A percentile compares a stretch with the other conserved stretches of the same genome.
Conservation (phyloP, 257 asterid genomes). For the Nicotiana benthamiana region DNA sequence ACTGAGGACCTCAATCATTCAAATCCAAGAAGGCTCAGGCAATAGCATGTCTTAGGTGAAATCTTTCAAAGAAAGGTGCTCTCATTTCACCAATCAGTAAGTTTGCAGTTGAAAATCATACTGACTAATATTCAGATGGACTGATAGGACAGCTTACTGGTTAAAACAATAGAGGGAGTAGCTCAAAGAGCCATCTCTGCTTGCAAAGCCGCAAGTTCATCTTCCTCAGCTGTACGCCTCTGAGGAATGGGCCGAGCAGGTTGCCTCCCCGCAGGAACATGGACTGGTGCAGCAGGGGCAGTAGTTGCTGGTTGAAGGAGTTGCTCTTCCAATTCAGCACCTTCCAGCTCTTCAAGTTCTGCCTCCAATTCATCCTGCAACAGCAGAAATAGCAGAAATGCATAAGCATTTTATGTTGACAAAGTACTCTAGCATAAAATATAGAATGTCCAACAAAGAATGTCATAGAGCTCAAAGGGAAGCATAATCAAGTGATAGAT, state of each 20-base stretch:
- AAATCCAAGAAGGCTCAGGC: background rate
- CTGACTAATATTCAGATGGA: background rate
- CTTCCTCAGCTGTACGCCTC: constrained; percentile 23
- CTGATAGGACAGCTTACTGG: background rate
- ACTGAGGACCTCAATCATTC: background rate
- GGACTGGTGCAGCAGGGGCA: constrained; percentile 25
- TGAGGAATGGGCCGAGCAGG: constrained; percentile 21
- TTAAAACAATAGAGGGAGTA: background rate
- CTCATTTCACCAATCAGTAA: background rate
- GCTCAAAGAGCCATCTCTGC: constrained; percentile 32
- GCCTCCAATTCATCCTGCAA: constrained; percentile 35
- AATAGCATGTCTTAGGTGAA: background rate
- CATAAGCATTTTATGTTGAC: background rate
- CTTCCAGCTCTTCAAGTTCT: constrained; percentile 33
- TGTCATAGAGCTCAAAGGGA: background rate
- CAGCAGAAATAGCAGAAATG: background rate
- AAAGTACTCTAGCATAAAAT: background rate
- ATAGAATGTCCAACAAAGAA: background rate
- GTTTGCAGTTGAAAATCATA: background rate
- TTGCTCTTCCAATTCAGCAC: constrained; percentile 28
- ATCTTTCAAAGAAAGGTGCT: background rate
- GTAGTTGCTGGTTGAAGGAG: constrained; percentile 30
- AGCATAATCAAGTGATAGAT: background rate
- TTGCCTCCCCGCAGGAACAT: constrained; percentile 19
- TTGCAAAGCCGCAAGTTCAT: constrained; percentile 31